Base-by-base conservation (phyloP, 345 rosid species). In the Ailanthus altissimus region DNA sequence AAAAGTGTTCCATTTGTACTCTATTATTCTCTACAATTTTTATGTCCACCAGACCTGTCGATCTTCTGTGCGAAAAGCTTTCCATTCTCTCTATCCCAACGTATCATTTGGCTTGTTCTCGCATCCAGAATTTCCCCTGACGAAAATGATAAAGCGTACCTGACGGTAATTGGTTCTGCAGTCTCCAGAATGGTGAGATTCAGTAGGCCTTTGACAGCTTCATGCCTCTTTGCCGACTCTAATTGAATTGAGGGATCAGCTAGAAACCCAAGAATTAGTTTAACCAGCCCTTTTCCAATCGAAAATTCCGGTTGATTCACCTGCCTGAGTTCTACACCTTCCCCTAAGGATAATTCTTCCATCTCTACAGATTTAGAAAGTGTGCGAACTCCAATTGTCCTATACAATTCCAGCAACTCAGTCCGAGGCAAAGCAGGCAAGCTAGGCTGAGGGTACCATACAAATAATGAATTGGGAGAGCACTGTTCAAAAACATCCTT, bases 361-460 rank as follows among this genome's bases (percentile, higher is more conserved):
- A 79, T 76, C 81, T 84, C 54, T 0, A 89, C 89, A 20, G 86
- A 84, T 67, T 86, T 81, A 3, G 98, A 90, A 15, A 93, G 77
- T 70, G 63, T 78, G 56, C 85, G 90, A 75, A 91, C 93, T 26
- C 97, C 97, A 4, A 91, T 75, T 18, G 77, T 87, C n/a, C 65
- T 70, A 79, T 88, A 93, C 1, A 88, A 25, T 45, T 86, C 87
- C 42, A 88, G 66, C 81, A 93, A 79, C 69, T 69, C 72, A 1
- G 83, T 78, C 20, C 77, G 86, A 43, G 89, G 79, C 72, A 91
- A 70, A 38, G 73, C 76, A 28, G 85, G 82, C 61, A 63, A 40
- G 82, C 89, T 88, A 63, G 83, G 82, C 77, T 84, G 79, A 77
- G 98, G 97, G 80, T 74, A 87, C 98, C 98, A 93, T 11, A 86